These are phyloP conservation scores for Xylaria castorea DNA, from an alignment of 495 filamentous ascomycete genomes.

Conservation along the genomic window DNA sequence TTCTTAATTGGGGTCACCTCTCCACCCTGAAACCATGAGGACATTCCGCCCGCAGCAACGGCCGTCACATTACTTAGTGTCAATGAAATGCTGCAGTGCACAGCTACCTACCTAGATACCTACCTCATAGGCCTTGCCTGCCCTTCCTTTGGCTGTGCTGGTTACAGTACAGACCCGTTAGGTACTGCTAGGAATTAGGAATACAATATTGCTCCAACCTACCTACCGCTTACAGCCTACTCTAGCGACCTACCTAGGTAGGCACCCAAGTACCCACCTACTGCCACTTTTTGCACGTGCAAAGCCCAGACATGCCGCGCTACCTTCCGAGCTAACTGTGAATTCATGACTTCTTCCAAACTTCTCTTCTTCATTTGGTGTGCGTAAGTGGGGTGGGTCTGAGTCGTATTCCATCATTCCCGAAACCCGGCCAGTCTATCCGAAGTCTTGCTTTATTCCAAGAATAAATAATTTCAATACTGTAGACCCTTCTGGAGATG, in stretches of 20 bases:
- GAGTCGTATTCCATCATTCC: constrained; percentile 13
- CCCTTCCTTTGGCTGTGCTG: neutral
- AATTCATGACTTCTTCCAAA: neutral
- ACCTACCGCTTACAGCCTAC: too few species aligned
- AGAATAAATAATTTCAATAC: neutral
- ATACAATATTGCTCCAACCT: too few species aligned
- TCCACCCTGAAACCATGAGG: neutral
- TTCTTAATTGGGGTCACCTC: constrained; percentile 10
- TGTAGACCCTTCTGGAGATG: neutral
- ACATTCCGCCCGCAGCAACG: neutral
- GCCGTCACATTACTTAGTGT: constrained; percentile 5
- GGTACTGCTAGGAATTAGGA: too few species aligned
- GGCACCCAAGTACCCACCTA: neutral
- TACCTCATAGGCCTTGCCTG: neutral
- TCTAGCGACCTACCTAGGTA: too few species aligned
- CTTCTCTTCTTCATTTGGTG: neutral
- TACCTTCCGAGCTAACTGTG: neutral
- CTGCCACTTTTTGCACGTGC: neutral
- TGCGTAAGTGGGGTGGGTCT: neutral
- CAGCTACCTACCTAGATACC: neutral
- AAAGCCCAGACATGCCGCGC: neutral
- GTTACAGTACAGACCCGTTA: too few species aligned
- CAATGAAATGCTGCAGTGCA: neutral
- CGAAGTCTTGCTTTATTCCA: neutral
- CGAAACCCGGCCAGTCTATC: neutral